Evolutionary conservation across 108 stramenopile genomes (phyloP), one percentile per base, ranked within the genome.

Genomic region (Chaetoceros muelleri): DNA sequence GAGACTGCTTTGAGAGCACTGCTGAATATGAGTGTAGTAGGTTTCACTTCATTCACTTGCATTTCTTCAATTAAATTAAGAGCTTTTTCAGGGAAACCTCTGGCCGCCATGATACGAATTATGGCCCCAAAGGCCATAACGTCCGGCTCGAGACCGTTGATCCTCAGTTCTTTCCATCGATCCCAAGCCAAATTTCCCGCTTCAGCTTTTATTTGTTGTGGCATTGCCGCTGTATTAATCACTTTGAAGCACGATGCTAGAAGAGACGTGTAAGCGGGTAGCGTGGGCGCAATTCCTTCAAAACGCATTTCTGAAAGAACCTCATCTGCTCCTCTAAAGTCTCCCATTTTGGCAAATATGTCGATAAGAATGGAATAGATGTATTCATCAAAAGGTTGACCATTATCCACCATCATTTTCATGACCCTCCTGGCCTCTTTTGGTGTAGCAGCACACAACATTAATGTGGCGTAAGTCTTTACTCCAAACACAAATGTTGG

Each of bases 61-160:
- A 90, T 81, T 52, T 91, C 90, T 59, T 91, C 84, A 48, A 91
- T 53, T 22, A 91, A 55, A 55, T 73, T 80, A 2, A 87, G 61
- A 13, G 82, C 83, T 58, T 76, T 66, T 66, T 91, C 90, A 1
- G 90, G 70, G 55, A 78, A 74, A 17, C 90, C 90, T 28, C 78
- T 65, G 0, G 84, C 83, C 7, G 80, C 84, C 48, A 80, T 80
- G 24, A 91, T 53, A 10, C 85, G 67, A 62, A 91, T 65, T 17
- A 87, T 69, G 25, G 85, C 81, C 55, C 90, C 90, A 48, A 83
- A 91, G 7, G 82, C 84, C 85, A 91, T 87, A 20, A 71, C 76
- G 70, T 91, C 90, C 23, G 90, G 85, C 28, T 84, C 71, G 16
- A 82, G 53, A 17, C 80, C 75, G 44, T 81, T 77, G 54, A 91